Evolutionary conservation across 1,284 basidiomycete genomes (phyloP).

Genomic region (Ustilago loliicola): DNA sequence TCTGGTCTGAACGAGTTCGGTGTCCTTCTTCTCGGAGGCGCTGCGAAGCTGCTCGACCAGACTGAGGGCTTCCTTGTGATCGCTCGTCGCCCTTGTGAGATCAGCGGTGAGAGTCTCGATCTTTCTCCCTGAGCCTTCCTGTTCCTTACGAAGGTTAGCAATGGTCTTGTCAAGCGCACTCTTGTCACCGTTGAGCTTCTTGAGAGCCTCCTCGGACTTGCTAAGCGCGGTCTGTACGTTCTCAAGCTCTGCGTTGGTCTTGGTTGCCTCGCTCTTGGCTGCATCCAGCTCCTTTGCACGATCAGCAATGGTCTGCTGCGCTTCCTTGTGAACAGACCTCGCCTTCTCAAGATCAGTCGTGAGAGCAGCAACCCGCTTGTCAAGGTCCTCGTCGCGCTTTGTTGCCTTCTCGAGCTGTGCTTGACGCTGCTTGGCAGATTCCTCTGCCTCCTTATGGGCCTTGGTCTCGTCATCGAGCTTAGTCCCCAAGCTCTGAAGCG

Average conservation of each 20-base stretch:
- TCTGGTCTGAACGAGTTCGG: constrained; percentile 21
- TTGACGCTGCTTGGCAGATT: constrained; percentile 8
- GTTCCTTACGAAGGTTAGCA: constrained; percentile 21
- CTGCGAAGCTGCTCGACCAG: constrained; percentile 16
- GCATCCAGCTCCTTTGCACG: constrained; percentile 25
- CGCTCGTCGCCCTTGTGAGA: constrained; percentile 20
- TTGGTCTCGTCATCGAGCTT: constrained; percentile 30
- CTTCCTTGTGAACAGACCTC: constrained; percentile 24
- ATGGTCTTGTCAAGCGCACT: constrained; percentile 6
- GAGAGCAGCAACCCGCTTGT: constrained; percentile 21
- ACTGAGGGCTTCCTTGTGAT: constrained; percentile 17
- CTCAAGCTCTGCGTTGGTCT: constrained; percentile 22
- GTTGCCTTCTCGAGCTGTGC: constrained; percentile 20
- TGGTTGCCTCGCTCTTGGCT: constrained; percentile 11
- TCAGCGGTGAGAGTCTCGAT: constrained; percentile 16
- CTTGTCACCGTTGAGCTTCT: constrained; percentile 30
- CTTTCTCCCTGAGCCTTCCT: constrained; percentile 14
- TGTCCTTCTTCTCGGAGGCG: constrained; percentile 19
- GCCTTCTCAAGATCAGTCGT: constrained; percentile 24
- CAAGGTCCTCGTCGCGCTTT: constrained; percentile 29
- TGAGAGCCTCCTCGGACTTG: constrained; percentile 19
- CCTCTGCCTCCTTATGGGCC: constrained; percentile 23
- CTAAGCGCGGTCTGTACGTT: constrained; percentile 10
- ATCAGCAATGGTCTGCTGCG: constrained; percentile 20
- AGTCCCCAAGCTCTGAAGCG: constrained; percentile 18